Conservation (phyloP, 345 rosid genomes). For the Mallotus nudiflorus region DNA sequence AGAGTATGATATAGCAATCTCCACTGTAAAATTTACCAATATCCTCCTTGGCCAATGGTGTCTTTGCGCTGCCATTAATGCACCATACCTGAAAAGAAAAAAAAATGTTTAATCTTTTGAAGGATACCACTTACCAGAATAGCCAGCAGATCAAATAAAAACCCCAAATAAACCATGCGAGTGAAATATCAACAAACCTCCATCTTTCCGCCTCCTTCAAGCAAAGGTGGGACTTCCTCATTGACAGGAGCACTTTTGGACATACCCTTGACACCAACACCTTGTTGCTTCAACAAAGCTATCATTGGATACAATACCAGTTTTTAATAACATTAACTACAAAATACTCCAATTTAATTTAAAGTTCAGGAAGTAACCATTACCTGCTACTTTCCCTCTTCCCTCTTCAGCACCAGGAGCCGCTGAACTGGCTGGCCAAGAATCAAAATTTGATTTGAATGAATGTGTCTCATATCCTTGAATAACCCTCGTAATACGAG, state of each 20-base stretch:
- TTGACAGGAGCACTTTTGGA: conserved; percentile 65
- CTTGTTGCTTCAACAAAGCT: conserved; percentile 98
- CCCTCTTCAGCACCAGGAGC: conserved; percentile 88
- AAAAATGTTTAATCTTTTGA: conserved; percentile 12
- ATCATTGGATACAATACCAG: conserved; percentile 25
- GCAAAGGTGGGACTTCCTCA: conserved; percentile 94
- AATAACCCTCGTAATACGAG: conserved; percentile 70
- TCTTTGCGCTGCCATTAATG: conserved; percentile 79
- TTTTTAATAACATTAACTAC: conserved; percentile 21
- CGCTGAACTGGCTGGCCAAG: conserved; percentile 91
- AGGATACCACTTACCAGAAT: not conserved
- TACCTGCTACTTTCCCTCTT: conserved; percentile 99
- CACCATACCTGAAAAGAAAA: conserved; percentile 71
- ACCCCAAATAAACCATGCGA: conserved; percentile 16
- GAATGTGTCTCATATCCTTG: conserved; percentile 95
- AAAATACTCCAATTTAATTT: conserved; percentile 1
- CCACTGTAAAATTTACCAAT: conserved; percentile 91
- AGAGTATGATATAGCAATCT: conserved; percentile 91
- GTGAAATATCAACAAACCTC: conserved; percentile 58
- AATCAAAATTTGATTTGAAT: conserved; percentile 88
- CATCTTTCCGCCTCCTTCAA: conserved; percentile 93
- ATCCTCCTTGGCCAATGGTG: conserved; percentile 69
- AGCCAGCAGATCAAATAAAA: conserved; percentile 10
- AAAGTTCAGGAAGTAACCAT: conserved; percentile 17
- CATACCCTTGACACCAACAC: conserved; percentile 81